Evolutionary conservation across 1,139 yeast species (phyloP), one percentile per base, ranked within the genome.

Genomic region (Kodamaea sp.): DNA sequence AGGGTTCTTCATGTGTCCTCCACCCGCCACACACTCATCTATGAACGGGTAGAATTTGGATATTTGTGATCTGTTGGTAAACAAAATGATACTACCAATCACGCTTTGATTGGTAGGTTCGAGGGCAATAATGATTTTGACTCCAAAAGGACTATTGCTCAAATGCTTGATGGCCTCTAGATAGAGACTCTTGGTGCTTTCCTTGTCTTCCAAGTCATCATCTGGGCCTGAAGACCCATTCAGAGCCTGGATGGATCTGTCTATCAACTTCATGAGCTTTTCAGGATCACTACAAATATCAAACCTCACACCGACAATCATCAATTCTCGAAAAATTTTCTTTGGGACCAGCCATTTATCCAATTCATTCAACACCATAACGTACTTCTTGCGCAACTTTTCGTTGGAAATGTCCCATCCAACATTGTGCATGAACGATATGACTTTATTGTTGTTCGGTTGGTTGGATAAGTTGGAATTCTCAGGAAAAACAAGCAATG

Each of bases 301-400:
- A 55, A 77, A 78, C 39, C 78, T 59, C 19, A 76, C 77, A 2
- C 83, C 83, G 21, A 78, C 79, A 40, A 77, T 74, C 64, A 75
- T 78, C 42, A 78, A 63, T 45, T 78, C 82, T 35, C 76, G 59
- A 36, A 77, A 73, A 7, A 78, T 70, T 46, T 75, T 76, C 39
- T 70, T 66, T 3, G 81, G 75, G 7, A 78, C 80, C 50, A 57
- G 66, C 83, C 83, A 78, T 26, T 54, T 50, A 5, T 52, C 51
- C 26, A 73, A 46, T 31, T 68, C 55, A 14, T 61, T 50, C 31
- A 75, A 54, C 7, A 61, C 49, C 69, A 76, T 59, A 3, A 73
- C 52, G 36, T 59, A 58, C 32, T 61, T 67, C 36, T 55, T 38
- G 27, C 46, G 32, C 43, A 41, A 38, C 19, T 37, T 38, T 4